These are phyloP conservation scores for Musa schizocarpa DNA, from an alignment of 176 grass and related monocot genomes.

Conservation along the genomic window DNA sequence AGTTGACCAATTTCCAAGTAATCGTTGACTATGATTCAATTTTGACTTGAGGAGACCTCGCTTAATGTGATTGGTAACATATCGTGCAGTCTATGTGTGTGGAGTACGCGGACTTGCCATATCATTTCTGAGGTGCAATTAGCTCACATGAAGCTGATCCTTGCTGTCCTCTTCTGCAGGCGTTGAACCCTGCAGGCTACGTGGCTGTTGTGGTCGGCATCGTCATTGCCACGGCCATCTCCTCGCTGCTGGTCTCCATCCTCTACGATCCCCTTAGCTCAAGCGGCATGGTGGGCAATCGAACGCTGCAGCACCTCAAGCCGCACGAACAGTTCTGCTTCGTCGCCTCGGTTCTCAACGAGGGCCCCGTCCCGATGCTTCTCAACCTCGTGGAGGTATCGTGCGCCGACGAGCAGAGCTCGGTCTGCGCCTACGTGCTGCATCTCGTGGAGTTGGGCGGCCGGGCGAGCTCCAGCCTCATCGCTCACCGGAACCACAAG, in stretches of 20 bases:
- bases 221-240: background rate
- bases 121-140: too few species aligned
- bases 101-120: too few species aligned
- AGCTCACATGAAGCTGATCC: background rate
- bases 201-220: background rate
- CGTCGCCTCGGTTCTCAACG: slow-evolving; percentile 34
- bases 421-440: slow-evolving; percentile 55
- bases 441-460: slow-evolving; percentile 80
- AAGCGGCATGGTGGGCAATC: background rate
- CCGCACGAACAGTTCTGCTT: slow-evolving; percentile 6
- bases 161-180: background rate
- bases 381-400: slow-evolving; percentile 67
- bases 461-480: slow-evolving; percentile 57
- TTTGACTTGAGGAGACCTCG: too few species aligned
- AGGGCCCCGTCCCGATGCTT: slow-evolving; percentile 50
- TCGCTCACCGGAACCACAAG: slow-evolving; percentile 41
- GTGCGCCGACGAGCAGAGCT: slow-evolving; percentile 33
- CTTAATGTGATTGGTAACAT: too few species aligned
- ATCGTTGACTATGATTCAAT: too few species aligned
- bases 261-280: slow-evolving; percentile 20
- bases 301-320: slow-evolving; percentile 18
- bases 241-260: slow-evolving; percentile 5
- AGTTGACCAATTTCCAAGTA: too few species aligned
- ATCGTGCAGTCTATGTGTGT: too few species aligned
- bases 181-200: background rate